Conservation (phyloP, 805 yeast genomes). For the Candida tallmaniae region DNA sequence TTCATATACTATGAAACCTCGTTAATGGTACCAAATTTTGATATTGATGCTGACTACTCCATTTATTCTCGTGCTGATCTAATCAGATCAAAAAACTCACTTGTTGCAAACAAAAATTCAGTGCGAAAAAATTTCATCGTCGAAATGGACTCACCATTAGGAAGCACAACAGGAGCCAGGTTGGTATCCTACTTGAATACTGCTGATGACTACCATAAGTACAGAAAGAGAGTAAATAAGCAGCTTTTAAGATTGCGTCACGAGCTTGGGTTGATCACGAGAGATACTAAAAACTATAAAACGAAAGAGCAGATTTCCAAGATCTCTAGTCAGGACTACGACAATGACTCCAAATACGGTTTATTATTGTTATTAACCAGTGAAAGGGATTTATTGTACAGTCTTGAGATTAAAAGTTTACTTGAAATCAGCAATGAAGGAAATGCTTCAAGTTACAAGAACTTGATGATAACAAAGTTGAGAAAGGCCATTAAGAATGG, state of each 20-base stretch:
- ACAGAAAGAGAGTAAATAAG: slow-evolving; percentile 59
- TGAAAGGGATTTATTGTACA: slow-evolving; percentile 72
- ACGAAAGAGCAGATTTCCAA: slow-evolving; percentile 43
- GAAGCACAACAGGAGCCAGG: slow-evolving; percentile 51
- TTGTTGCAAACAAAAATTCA: too few relatives aligned
- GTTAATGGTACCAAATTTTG: not conserved
- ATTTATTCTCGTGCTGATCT: not conserved
- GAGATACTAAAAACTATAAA: slow-evolving; percentile 61
- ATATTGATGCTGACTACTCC: not conserved
- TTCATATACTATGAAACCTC: not conserved
- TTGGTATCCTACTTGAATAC: slow-evolving; percentile 59
- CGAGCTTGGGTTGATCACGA: slow-evolving; percentile 55
- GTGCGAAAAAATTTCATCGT: slow-evolving; percentile 1
- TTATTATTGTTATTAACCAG: slow-evolving; percentile 58
- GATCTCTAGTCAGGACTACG: slow-evolving; percentile 48
- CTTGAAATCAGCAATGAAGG: slow-evolving; percentile 48
- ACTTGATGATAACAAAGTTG: slow-evolving; percentile 54
- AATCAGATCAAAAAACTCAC: not conserved
- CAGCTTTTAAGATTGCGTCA: slow-evolving; percentile 62
- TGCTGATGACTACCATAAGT: slow-evolving; percentile 64
- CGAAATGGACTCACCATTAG: slow-evolving; percentile 42
- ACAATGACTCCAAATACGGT: slow-evolving; percentile 48
- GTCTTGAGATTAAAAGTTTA: slow-evolving; percentile 56
- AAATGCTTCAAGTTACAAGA: slow-evolving; percentile 40
- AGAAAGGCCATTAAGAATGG: slow-evolving; percentile 54